phyloP scores from a whole-genome alignment of 2,329 filamentous ascomycete species.

The Trichophyton verrucosum region DNA sequence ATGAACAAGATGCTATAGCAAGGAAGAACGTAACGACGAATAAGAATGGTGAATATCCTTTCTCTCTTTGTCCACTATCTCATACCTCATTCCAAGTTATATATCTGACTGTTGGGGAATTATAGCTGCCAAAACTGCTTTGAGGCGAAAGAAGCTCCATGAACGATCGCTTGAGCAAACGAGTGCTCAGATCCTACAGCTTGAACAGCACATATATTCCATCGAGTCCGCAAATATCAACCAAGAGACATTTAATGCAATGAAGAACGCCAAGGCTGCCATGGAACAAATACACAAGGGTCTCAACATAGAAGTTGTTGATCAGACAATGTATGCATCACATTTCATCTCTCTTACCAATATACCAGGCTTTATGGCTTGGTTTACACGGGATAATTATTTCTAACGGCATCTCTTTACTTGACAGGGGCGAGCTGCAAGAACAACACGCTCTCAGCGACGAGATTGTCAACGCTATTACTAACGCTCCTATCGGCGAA shows the following conservation, averaged over 20 bases:
- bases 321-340: constrained; percentile 71
- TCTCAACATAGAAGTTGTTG: constrained; percentile 86
- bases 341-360: neutral
- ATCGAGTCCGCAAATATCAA: constrained; percentile 99
- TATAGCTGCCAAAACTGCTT: constrained; percentile 74
- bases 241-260: constrained; percentile 83
- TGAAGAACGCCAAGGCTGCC: constrained; percentile 79
- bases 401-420: constrained; percentile 8
- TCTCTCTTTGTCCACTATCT: neutral
- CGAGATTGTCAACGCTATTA: constrained; percentile 81
- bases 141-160: constrained; percentile 88
- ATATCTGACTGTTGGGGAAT: neutral
- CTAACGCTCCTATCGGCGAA: constrained; percentile 53
- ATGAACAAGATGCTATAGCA: constrained; percentile 78
- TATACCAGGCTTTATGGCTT: neutral
- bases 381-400: neutral
- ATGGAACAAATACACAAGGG: constrained; percentile 90
- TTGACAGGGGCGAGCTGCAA: constrained; percentile 65
- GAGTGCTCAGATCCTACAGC: constrained; percentile 71
- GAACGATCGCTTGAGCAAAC: constrained; percentile 90
- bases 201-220: constrained; percentile 90
- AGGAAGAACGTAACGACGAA: constrained; percentile 80
- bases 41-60: constrained; percentile 61
- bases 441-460: constrained; percentile 90
- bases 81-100: neutral